A percentile compares a stretch with the other conserved stretches of the same genome.
phyloP scores from a whole-genome alignment of 805 yeast species.

The Wickerhamomyces chambardii region DNA sequence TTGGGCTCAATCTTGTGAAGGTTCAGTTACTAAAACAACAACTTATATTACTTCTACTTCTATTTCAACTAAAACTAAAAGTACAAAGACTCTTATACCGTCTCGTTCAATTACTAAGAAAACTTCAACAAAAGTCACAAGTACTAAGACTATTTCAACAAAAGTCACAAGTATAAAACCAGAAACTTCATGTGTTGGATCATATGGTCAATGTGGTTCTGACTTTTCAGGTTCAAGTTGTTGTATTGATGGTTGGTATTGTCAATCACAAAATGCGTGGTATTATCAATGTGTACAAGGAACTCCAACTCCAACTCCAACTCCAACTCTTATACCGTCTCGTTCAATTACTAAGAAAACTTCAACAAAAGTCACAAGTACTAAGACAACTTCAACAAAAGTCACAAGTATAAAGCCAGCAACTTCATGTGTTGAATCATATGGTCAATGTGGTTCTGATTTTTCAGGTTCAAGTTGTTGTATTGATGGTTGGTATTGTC shows the following conservation, averaged over 20 bases:
- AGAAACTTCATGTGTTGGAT: not conserved
- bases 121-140: not conserved
- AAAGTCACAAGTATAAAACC: too few relatives aligned
- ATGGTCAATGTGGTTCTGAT: too few relatives aligned
- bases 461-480: too few relatives aligned
- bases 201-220: slow-evolving; percentile 2
- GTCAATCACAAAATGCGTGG: not conserved
- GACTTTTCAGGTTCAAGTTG: not conserved
- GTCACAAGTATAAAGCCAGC: too few relatives aligned
- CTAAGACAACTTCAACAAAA: too few relatives aligned
- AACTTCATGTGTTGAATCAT: not conserved
- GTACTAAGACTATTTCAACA: too few relatives aligned
- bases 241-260: not conserved
- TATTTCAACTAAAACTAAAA: not conserved
- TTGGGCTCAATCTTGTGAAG: slow-evolving; percentile 16
- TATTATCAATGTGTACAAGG: slow-evolving; percentile 3
- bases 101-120: not conserved
- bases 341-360: too few relatives aligned
- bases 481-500: too few relatives aligned
- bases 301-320: not conserved
- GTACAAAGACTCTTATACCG: not conserved
- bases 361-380: not conserved
- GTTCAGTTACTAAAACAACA: not conserved
- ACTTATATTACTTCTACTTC: not conserved
- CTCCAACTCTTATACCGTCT: too few relatives aligned